Evolutionary conservation across 805 yeast species (phyloP), one percentile per base, ranked within the genome.

Genomic region (Candida krabiensis): DNA sequence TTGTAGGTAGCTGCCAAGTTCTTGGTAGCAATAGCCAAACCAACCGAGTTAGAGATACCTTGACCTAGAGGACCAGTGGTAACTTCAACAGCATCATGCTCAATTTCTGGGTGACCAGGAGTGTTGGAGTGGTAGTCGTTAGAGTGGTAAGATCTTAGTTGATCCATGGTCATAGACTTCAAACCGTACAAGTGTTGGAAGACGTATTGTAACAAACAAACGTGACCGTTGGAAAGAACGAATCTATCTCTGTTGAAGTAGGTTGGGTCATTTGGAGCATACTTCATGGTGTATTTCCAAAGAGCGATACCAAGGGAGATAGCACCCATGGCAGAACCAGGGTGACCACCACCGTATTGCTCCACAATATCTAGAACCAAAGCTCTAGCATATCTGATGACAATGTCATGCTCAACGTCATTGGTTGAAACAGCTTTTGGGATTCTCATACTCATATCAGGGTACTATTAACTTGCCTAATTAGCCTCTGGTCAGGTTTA

Each of bases 51-150:
- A 55, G 85, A 75, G 55, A 91, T 79, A 82, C 99, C 99, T 72
- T 91, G 99, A 64, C 99, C 99, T 59, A 91, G 80, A 41, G 99
- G 98, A 68, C 99, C 99, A 43, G 98, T 91, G 66, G 98, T 89
- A 57, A 90, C 96, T 66, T 91, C 99, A 44, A 89, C 82, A 61
- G 97, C 98, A 40, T 91, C 89, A 47, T 86, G 77, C 62, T 87
- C 95, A 47, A 73, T 77, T 73, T 91, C 99, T 38, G 99, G 99
- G 71, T 91, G 99, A 54, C 99, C 99, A 35, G 99, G 98, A 47
- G 96, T 85, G 69, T 80, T 82, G 46, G 98, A 89, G 63, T 76
- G 75, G 63, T 86, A 69, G 69, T 86, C 93, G 73, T 97, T 83
- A 7, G 54, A 46, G 33, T 49, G 54, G 74, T 93, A 93, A 47